Conservation (phyloP, 1,284 basidiomycete species). For the Puccinia polysora region DNA sequence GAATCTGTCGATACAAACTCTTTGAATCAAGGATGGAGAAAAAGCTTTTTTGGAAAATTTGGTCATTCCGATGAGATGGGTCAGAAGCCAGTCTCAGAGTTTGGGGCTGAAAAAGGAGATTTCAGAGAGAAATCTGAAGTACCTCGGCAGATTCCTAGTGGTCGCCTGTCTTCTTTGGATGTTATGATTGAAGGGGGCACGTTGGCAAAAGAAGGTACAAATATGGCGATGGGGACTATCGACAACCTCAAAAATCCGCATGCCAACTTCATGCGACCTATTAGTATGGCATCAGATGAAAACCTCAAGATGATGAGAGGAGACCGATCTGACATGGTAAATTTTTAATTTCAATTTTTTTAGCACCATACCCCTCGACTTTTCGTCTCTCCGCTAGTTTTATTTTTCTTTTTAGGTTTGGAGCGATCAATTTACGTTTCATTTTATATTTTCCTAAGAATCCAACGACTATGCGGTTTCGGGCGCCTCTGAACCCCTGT, state of each 20-base stretch:
- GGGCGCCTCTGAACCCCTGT: not conserved
- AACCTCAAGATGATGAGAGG: constrained; percentile 38
- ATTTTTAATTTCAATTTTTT: not conserved
- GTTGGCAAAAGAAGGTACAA: not conserved
- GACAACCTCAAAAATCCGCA: not conserved
- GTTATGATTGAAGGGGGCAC: not conserved
- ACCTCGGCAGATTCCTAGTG: constrained; percentile 1
- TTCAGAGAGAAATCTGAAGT: not conserved
- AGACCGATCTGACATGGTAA: constrained; percentile 31
- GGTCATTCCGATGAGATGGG: constrained; percentile 4
- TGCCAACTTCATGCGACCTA: constrained; percentile 36
- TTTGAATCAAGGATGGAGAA: constrained; percentile 23
- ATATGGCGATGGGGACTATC: not conserved
- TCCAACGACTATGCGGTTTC: constrained; percentile 12
- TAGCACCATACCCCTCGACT: not conserved
- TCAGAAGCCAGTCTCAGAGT: not conserved
- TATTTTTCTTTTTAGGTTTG: not conserved
- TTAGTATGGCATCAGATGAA: constrained; percentile 38
- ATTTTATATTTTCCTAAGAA: not conserved
- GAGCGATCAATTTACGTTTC: not conserved
- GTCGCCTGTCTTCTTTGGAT: not conserved
- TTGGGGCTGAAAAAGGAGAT: not conserved
- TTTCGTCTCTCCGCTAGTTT: not conserved
- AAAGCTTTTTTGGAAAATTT: constrained; percentile 41
- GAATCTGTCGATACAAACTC: not conserved